A percentile compares a stretch with the other conserved stretches of the same genome.
Conservation (phyloP, 1,284 basidiomycete genomes). For the Heterobasidion parviporum region DNA sequence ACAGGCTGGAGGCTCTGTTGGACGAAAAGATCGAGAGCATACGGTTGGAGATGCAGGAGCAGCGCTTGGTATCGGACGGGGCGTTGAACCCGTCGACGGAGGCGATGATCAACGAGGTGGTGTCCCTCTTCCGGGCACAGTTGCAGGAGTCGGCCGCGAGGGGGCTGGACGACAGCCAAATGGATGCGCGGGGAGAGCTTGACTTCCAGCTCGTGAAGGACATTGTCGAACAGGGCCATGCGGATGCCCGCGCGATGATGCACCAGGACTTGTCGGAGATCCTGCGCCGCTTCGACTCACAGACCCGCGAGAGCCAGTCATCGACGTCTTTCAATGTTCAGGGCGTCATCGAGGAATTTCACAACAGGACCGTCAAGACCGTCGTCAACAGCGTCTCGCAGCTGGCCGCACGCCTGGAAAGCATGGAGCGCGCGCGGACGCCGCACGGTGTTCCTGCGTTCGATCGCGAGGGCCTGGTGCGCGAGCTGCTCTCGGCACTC, state of each 20-base stretch:
- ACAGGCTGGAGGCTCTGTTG: constrained; percentile 48
- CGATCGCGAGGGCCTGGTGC: constrained; percentile 49
- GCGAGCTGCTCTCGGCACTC: constrained; percentile 50
- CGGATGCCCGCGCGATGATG: constrained; percentile 47
- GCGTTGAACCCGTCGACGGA: constrained; percentile 39
- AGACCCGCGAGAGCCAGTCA: constrained; percentile 14
- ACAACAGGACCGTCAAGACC: constrained; percentile 44
- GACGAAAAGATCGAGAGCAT: constrained; percentile 61
- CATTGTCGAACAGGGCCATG: constrained; percentile 58
- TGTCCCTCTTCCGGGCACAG: constrained; percentile 58
- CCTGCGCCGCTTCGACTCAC: constrained; percentile 27
- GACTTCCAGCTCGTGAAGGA: constrained; percentile 71
- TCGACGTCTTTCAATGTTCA: constrained; percentile 15
- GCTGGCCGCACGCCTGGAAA: constrained; percentile 52
- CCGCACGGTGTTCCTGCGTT: constrained; percentile 16
- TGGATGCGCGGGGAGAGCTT: constrained; percentile 66
- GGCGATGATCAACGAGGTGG: constrained; percentile 55
- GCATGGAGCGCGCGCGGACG: constrained; percentile 29
- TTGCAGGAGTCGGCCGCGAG: constrained; percentile 52
- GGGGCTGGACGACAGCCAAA: constrained; percentile 53
- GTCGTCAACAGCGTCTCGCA: constrained; percentile 54
- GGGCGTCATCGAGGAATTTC: constrained; percentile 45
- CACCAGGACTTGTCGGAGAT: constrained; percentile 48
- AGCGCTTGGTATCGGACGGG: constrained; percentile 13
- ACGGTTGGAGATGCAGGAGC: constrained; percentile 28